A percentile compares a stretch with the other conserved stretches of the same genome.
Conservation (phyloP, 2,329 filamentous ascomycete species). For the Phyllosticta paracitricarpa region DNA sequence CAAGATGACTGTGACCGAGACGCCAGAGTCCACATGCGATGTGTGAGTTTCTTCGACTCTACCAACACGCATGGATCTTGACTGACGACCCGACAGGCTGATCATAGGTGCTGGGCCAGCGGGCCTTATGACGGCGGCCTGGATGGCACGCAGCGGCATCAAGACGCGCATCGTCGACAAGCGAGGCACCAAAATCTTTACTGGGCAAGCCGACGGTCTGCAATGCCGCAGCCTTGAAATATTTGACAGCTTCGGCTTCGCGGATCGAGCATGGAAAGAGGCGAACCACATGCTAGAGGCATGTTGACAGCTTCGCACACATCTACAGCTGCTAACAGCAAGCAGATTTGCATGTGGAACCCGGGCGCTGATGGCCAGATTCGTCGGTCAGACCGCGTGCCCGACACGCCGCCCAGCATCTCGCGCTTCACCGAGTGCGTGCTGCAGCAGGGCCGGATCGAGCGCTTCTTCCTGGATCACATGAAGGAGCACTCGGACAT, state of each 20-base stretch:
- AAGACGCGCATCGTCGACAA: conserved; percentile 33
- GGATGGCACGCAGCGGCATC: conserved; percentile 32
- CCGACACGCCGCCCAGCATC: conserved; percentile 52
- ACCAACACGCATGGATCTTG: background rate
- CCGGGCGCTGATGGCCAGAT: conserved; percentile 50
- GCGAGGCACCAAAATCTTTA: conserved; percentile 29
- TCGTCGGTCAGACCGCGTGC: conserved; percentile 48
- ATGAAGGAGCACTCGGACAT: conserved; percentile 48
- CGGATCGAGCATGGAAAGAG: conserved; percentile 54
- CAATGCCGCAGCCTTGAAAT: conserved; percentile 35
- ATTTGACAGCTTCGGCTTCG: conserved; percentile 56
- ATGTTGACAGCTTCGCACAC: conserved; percentile 12
- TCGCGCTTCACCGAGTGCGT: conserved; percentile 56
- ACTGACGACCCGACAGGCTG: conserved; percentile 16
- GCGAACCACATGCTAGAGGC: conserved; percentile 61
- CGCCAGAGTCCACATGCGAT: conserved; percentile 24
- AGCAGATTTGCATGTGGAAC: conserved; percentile 41
- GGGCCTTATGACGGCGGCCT: conserved; percentile 31
- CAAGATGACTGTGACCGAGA: conserved; percentile 17
- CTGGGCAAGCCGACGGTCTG: conserved; percentile 33
- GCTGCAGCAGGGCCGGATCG: conserved; percentile 62
- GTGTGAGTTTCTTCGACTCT: conserved; percentile 17
- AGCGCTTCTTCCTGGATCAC: conserved; percentile 55
- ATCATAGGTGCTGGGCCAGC: conserved; percentile 32
- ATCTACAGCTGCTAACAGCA: background rate